Percentiles rank a stretch among this genome's conserved stretches.
These are phyloP conservation scores for Podospora didyma DNA, from an alignment of 495 filamentous ascomycete species.

Conservation along the genomic window DNA sequence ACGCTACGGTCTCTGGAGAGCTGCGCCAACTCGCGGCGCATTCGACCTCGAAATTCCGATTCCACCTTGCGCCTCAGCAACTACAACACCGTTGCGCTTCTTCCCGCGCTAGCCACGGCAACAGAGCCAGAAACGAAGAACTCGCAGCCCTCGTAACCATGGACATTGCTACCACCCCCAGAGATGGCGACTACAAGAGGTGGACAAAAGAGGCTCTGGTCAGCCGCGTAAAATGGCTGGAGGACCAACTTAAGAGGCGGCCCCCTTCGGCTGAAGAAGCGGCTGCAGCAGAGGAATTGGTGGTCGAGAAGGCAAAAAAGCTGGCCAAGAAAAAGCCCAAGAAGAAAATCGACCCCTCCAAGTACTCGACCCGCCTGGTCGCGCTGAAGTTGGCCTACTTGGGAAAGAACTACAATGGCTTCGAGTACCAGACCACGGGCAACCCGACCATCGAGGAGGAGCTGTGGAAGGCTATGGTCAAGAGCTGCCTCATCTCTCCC, in stretches of 20 bases:
- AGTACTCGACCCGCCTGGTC: conserved; percentile 77
- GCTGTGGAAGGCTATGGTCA: conserved; percentile 83
- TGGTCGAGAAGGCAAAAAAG: conserved; percentile 11
- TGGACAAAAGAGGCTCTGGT: conserved; percentile 68
- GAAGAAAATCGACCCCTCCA: conserved; percentile 66
- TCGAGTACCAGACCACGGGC: conserved; percentile 71
- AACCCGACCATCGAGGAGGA: conserved; percentile 85
- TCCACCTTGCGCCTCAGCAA: too few species aligned
- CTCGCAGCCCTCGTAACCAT: too few species aligned
- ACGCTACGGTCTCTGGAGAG: too few species aligned
- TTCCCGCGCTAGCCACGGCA: too few species aligned
- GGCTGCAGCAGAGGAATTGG: conserved; percentile 5
- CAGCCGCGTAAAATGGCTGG: conserved; percentile 59
- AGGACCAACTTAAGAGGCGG: conserved; percentile 48
- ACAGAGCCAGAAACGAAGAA: too few species aligned
- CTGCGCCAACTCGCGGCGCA: too few species aligned
- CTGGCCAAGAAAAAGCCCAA: conserved; percentile 18
- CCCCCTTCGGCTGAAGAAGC: conserved; percentile 7
- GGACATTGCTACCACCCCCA: not conserved
- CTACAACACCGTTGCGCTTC: too few species aligned
- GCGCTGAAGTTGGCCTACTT: conserved; percentile 94
- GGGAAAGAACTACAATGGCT: conserved; percentile 84
- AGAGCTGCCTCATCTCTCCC: conserved; percentile 75
- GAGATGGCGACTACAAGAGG: conserved; percentile 27
- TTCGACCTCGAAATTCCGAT: too few species aligned